Evolutionary conservation across 805 yeast genomes (phyloP), one percentile per base, ranked within the genome.

Genomic region (Wickerhamiella qilinensis): DNA sequence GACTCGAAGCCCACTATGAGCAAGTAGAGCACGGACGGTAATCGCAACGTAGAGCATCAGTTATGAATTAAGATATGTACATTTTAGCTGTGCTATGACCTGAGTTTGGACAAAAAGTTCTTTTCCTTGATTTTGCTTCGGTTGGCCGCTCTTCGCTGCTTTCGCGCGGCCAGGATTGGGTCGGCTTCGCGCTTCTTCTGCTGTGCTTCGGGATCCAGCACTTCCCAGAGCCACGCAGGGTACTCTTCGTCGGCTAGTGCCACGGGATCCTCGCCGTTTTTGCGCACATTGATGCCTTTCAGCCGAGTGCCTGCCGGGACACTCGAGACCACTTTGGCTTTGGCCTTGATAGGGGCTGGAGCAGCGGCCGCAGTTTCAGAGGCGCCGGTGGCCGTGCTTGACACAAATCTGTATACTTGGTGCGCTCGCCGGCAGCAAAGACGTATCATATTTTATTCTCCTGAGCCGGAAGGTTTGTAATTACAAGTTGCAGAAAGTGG

Each of bases 141-240:
- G 56, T 81, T 83, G 39, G 66, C 68, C 50, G 69, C 68, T 53
- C 86, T 71, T 49, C 84, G 64, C 51, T 73, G 70, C 54, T 71
- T 80, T 54, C 79, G 72, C 58, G 88, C 81, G 46, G 67, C 67
- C 61, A 69, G 69, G 37, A 76, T 65, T 30, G 83, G 82, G 40
- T 72, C 72, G 19, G 64, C 65, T 37, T 70, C 75, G 29, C 78
- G 64, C 46, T 69, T 64, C 20, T 64, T 69, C 40, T 67, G 63
- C 51, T 72, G 75, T n/a, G 70, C 70, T 29, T 70, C 69, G 37
- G 69, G 63, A 56, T 86, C 93, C 24, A 85, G 68, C 35, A 82
- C 64, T 4, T 69, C 72, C 97, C 97, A 91, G 38, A 88, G 67
- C 98, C 98, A 88, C 33, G 69, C 81, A 4, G 98, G 98, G 54